Conservation (phyloP, 2,329 filamentous ascomycete genomes). For the Phoma sp. region DNA sequence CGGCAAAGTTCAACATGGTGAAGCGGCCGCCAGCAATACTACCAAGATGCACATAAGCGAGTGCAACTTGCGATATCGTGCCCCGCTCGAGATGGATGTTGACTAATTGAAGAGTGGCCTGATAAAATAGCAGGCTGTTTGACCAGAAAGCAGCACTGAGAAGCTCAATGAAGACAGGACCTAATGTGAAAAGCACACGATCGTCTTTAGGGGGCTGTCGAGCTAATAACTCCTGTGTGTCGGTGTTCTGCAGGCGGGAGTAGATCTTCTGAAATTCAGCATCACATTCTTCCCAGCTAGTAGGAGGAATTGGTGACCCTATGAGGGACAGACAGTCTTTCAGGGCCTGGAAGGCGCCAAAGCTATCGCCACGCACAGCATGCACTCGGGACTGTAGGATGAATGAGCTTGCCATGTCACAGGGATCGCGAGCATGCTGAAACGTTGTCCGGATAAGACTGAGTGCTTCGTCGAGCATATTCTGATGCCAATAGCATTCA, state of each 20-base stretch:
- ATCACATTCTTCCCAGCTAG: slow-evolving; percentile 79
- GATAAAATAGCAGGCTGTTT: slow-evolving; percentile 73
- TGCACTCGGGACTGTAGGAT: slow-evolving; percentile 82
- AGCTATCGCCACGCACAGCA: slow-evolving; percentile 74
- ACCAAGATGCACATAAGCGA: slow-evolving; percentile 71
- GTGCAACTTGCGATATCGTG: slow-evolving; percentile 71
- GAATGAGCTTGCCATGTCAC: slow-evolving; percentile 84
- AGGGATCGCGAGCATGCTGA: slow-evolving; percentile 69
- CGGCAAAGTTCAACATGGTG: slow-evolving; percentile 71
- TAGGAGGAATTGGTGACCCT: slow-evolving; percentile 68
- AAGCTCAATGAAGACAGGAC: slow-evolving; percentile 73
- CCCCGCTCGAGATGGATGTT: slow-evolving; percentile 68
- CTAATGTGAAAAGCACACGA: slow-evolving; percentile 65
- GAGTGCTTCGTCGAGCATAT: slow-evolving; percentile 70
- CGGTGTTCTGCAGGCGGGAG: slow-evolving; percentile 48
- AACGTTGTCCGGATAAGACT: slow-evolving; percentile 74
- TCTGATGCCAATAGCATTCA: slow-evolving; percentile 82
- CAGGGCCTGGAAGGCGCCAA: slow-evolving; percentile 71
- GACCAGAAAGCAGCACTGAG: slow-evolving; percentile 76
- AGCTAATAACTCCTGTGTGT: slow-evolving; percentile 56
- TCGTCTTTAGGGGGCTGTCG: slow-evolving; percentile 53
- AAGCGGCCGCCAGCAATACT: slow-evolving; percentile 73
- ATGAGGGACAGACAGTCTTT: slow-evolving; percentile 72
- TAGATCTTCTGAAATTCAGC: slow-evolving; percentile 66
- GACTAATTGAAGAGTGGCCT: slow-evolving; percentile 70